Evolutionary conservation across 176 grass and related monocot species (phyloP).

Genomic region (Echinochloa phyllopogon): DNA sequence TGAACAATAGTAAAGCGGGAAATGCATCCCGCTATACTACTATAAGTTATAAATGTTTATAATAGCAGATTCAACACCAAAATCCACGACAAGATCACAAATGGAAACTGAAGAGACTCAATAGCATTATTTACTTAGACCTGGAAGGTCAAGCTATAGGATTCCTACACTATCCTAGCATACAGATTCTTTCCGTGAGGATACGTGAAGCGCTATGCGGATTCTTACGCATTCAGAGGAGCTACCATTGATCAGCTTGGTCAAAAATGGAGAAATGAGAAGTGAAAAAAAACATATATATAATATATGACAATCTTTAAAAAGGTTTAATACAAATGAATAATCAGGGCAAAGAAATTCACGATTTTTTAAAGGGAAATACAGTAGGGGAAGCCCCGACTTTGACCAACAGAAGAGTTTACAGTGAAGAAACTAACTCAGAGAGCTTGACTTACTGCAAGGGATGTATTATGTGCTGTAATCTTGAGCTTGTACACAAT

Average conservation of each 20-base stretch:
- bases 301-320: neutral
- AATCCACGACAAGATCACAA: slow-evolving; percentile 1
- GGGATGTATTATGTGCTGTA: slow-evolving; percentile 65
- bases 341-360: neutral
- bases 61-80: slow-evolving; percentile 18
- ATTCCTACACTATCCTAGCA: neutral
- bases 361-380: neutral
- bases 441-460: slow-evolving; percentile 68
- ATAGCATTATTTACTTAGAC: neutral
- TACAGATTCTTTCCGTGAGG: neutral
- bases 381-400: neutral
- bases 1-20: neutral
- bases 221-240: neutral
- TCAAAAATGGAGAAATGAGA: neutral
- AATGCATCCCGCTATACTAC: neutral
- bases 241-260: neutral
- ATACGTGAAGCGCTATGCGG: neutral
- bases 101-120: neutral
- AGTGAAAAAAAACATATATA: neutral
- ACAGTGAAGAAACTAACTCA: slow-evolving; percentile 1
- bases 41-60: slow-evolving; percentile 14
- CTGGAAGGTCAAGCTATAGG: neutral
- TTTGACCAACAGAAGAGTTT: slow-evolving; percentile 2
- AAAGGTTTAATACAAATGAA: neutral
- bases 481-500: slow-evolving; percentile 95